Evolutionary conservation across 2,329 filamentous ascomycete genomes (phyloP).

Genomic region (Didymella sp.): DNA sequence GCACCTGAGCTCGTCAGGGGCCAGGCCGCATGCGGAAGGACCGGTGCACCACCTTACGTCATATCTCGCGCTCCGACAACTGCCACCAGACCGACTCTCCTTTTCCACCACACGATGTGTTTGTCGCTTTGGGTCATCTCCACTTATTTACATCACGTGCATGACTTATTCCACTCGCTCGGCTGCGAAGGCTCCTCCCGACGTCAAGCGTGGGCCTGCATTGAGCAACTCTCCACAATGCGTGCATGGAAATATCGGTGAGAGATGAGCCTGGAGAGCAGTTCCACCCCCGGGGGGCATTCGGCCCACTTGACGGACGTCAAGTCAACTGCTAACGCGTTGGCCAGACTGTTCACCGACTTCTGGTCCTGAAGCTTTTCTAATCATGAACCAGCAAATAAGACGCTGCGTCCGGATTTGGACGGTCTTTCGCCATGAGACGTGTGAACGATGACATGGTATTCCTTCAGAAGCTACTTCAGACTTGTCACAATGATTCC

Average conservation of each 20-base stretch:
- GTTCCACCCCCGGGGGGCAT: slow-evolving; percentile 17
- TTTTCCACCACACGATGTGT: slow-evolving; percentile 4
- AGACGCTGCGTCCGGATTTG: background rate
- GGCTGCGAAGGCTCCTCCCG: slow-evolving; percentile 9
- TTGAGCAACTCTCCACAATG: slow-evolving; percentile 11
- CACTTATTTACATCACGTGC: slow-evolving; percentile 5
- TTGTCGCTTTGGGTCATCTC: background rate
- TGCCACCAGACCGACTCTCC: slow-evolving; percentile 1
- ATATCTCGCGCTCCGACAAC: slow-evolving; percentile 7
- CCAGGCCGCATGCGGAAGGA: slow-evolving; percentile 14
- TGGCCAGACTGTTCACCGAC: background rate
- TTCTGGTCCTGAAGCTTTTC: background rate
- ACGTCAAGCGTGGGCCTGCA: slow-evolving; percentile 15
- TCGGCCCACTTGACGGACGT: slow-evolving; percentile 14
- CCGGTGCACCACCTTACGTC: slow-evolving; percentile 5
- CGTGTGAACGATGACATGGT: background rate
- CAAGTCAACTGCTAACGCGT: background rate
- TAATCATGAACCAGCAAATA: background rate
- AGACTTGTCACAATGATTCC: background rate
- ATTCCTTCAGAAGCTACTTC: background rate
- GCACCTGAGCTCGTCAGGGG: slow-evolving; percentile 5
- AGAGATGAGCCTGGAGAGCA: slow-evolving; percentile 17
- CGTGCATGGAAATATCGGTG: slow-evolving; percentile 12
- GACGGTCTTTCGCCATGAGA: background rate
- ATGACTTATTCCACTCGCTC: background rate